Evolutionary conservation across 2,329 filamentous ascomycete genomes (phyloP).

Genomic region (Fusarium sp.): DNA sequence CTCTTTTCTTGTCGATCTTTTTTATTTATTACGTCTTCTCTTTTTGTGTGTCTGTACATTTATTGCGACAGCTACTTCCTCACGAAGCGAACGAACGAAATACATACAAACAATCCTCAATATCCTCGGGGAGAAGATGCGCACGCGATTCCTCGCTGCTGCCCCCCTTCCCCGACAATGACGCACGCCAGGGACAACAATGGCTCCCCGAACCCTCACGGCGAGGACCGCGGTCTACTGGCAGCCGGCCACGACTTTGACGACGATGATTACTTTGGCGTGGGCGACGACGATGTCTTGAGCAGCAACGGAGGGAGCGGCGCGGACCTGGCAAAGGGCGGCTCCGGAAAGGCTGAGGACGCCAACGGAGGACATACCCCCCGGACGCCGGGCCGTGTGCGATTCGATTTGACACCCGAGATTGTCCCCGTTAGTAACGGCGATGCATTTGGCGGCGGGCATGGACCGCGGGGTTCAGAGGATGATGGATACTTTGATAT

Average conservation of each 20-base stretch:
- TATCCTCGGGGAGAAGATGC: constrained; percentile 40
- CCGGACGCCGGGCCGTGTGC: constrained; percentile 75
- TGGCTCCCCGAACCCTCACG: constrained; percentile 47
- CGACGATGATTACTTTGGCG: constrained; percentile 45
- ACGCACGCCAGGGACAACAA: constrained; percentile 46
- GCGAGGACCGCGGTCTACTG: constrained; percentile 51
- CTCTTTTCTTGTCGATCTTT: constrained; percentile 28
- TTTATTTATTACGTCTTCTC: not conserved
- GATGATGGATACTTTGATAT: constrained; percentile 61
- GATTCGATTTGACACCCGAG: constrained; percentile 73
- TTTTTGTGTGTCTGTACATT: constrained; percentile 1
- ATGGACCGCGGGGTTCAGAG: constrained; percentile 41
- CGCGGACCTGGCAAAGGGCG: constrained; percentile 28
- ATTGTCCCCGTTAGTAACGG: constrained; percentile 51
- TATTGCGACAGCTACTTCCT: not conserved
- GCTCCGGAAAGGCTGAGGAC: constrained; percentile 35
- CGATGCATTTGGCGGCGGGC: constrained; percentile 30
- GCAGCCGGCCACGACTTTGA: constrained; percentile 34
- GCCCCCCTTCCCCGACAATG: constrained; percentile 47
- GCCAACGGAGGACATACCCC: constrained; percentile 33
- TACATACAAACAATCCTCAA: not conserved
- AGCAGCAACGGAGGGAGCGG: constrained; percentile 20
- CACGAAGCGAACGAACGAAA: constrained; percentile 9
- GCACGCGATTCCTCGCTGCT: constrained; percentile 40
- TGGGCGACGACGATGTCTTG: constrained; percentile 33